Percentiles rank a stretch among this genome's conserved stretches.
phyloP scores from a whole-genome alignment of 2,329 filamentous ascomycete genomes.

The Aspergillus quadrilineatus region DNA sequence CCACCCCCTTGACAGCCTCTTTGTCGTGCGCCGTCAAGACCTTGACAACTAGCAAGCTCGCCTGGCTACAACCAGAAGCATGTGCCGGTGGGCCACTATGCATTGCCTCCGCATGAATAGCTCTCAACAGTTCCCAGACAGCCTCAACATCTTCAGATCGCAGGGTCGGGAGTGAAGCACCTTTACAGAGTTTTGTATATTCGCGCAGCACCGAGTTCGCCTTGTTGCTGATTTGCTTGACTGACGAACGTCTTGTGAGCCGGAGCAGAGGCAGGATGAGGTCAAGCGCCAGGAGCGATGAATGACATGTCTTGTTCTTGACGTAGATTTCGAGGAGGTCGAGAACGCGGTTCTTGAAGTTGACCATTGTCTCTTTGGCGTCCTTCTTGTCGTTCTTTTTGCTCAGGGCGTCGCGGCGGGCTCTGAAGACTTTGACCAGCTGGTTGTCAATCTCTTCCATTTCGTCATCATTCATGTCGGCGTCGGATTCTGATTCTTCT shows the following conservation, averaged over 20 bases:
- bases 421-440: slow-evolving; percentile 80
- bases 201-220: slow-evolving; percentile 69
- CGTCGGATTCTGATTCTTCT: slow-evolving; percentile 58
- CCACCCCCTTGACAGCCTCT: slow-evolving; percentile 55
- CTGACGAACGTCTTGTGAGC: slow-evolving; percentile 72
- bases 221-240: slow-evolving; percentile 72
- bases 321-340: slow-evolving; percentile 85
- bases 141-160: slow-evolving; percentile 42
- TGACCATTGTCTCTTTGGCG: slow-evolving; percentile 82
- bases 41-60: slow-evolving; percentile 47
- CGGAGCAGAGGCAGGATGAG: slow-evolving; percentile 74
- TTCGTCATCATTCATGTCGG: slow-evolving; percentile 91
- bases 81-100: slow-evolving; percentile 64
- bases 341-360: slow-evolving; percentile 91
- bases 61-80: slow-evolving; percentile 68
- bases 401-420: slow-evolving; percentile 65
- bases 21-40: slow-evolving; percentile 49
- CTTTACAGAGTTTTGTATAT: slow-evolving; percentile 66
- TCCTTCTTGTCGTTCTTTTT: slow-evolving; percentile 84
- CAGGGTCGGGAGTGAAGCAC: slow-evolving; percentile 46
- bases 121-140: slow-evolving; percentile 59
- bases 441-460: slow-evolving; percentile 88
- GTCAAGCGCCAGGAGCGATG: slow-evolving; percentile 64
- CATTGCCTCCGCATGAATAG: slow-evolving; percentile 66
- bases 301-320: slow-evolving; percentile 74